phyloP scores from a whole-genome alignment of 495 filamentous ascomycete genomes.

The Talaromyces wortmannii region DNA sequence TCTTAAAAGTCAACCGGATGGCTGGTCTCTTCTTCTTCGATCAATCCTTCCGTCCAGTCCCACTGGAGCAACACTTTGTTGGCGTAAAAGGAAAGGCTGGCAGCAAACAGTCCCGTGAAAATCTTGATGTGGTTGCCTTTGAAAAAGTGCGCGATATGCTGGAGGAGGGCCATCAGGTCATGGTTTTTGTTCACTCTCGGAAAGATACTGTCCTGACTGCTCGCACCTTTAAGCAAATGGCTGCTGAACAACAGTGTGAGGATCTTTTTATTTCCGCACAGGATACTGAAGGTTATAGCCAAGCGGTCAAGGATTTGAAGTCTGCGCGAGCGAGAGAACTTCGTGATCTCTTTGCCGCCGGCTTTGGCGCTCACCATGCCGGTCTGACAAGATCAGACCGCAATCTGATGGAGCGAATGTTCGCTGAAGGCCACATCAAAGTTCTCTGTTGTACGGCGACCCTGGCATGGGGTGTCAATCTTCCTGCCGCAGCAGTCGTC shows the following conservation, averaged over 20 bases:
- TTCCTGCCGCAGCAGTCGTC: constrained; percentile 92
- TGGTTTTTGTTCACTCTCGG: constrained; percentile 95
- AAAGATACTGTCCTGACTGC: constrained; percentile 91
- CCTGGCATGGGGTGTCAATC: constrained; percentile 97
- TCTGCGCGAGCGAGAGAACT: constrained; percentile 77
- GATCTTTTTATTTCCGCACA: constrained; percentile 60
- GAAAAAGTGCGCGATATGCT: constrained; percentile 97
- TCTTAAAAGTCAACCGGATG: constrained; percentile 89
- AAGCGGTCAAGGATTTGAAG: constrained; percentile 74
- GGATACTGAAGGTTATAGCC: constrained; percentile 67
- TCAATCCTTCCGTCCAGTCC: constrained; percentile 88
- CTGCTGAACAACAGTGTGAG: constrained; percentile 64
- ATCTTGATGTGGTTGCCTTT: constrained; percentile 76
- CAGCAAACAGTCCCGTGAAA: constrained; percentile 71
- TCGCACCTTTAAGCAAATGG: constrained; percentile 78
- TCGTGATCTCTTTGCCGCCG: constrained; percentile 79
- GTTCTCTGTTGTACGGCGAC: constrained; percentile 98
- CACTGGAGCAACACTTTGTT: constrained; percentile 94
- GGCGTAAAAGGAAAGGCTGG: constrained; percentile 90
- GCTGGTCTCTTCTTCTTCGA: constrained; percentile 97
- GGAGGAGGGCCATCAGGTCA: constrained; percentile 80
- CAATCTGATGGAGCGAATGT: constrained; percentile 88
- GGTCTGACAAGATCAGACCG: constrained; percentile 90
- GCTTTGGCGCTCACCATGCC: constrained; percentile 91
- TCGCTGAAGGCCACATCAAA: constrained; percentile 81